These are phyloP conservation scores for Schoenoplectus tabernaemontani DNA, from an alignment of 202 grass and related monocot genomes.

Conservation along the genomic window DNA sequence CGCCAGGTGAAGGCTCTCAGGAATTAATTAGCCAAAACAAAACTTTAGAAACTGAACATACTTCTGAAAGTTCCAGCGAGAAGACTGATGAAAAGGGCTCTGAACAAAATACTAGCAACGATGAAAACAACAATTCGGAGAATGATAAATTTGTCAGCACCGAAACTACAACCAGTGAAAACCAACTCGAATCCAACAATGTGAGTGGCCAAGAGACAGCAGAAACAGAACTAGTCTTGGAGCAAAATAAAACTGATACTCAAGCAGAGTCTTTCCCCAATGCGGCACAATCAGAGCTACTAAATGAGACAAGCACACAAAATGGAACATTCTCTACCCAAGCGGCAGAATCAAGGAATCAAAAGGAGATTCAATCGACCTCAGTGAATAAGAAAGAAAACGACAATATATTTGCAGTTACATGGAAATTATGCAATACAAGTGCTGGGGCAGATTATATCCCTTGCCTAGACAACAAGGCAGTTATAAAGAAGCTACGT, in stretches of 20 bases:
- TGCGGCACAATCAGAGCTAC: constrained; percentile 47
- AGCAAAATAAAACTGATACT: constrained; percentile 5
- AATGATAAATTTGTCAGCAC: constrained; percentile 1
- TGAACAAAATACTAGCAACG: constrained; percentile 8
- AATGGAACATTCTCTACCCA: constrained; percentile 86
- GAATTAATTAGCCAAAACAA: constrained; percentile 20
- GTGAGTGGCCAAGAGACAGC: not conserved
- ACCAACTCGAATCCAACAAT: not conserved
- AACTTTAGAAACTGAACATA: constrained; percentile 23
- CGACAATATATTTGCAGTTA: not conserved
- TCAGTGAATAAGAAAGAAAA: not conserved
- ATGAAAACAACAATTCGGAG: constrained; percentile 18
- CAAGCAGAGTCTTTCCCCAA: constrained; percentile 39
- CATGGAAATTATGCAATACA: constrained; percentile 78
- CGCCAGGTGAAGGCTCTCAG: constrained; percentile 33
- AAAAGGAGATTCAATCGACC: constrained; percentile 46
- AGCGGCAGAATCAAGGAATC: constrained; percentile 54
- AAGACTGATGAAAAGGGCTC: constrained; percentile 2
- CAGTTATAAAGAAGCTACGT: constrained; percentile 50
- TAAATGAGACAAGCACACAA: constrained; percentile 58
- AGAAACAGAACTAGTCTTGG: not conserved
- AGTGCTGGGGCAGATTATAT: constrained; percentile 77
- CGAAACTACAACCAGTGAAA: not conserved
- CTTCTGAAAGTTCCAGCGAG: not conserved
- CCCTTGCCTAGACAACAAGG: constrained; percentile 89